phyloP scores from a whole-genome alignment of 2,329 filamentous ascomycete species.

The Epicoccum nigrum region DNA sequence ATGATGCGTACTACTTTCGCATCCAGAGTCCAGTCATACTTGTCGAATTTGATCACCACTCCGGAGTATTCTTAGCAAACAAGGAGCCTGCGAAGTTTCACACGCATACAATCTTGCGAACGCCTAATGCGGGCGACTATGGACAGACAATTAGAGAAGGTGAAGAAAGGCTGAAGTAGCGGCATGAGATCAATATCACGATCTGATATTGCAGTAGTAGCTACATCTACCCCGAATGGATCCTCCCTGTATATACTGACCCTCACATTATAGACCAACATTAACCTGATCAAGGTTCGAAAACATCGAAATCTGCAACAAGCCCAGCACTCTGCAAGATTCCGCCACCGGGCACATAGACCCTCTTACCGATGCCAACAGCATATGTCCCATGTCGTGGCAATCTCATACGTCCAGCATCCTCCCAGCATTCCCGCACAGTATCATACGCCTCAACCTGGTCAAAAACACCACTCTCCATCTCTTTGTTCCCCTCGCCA shows the following conservation, averaged over 20 bases:
- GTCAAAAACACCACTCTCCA: neutral
- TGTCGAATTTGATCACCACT: slow-evolving; percentile 81
- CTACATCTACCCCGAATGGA: no score
- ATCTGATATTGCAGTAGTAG: no score
- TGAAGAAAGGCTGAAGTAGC: slow-evolving; percentile 21
- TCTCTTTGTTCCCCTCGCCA: slow-evolving; percentile 9
- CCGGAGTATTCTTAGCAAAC: slow-evolving; percentile 77
- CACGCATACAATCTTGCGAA: slow-evolving; percentile 74
- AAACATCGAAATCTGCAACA: slow-evolving; percentile 28
- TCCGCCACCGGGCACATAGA: slow-evolving; percentile 37
- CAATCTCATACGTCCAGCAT: slow-evolving; percentile 23
- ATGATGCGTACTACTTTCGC: slow-evolving; percentile 77
- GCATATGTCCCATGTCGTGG: slow-evolving; percentile 36
- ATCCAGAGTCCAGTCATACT: slow-evolving; percentile 78
- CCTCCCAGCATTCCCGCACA: slow-evolving; percentile 24
- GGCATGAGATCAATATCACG: neutral
- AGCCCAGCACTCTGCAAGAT: slow-evolving; percentile 21
- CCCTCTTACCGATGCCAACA: slow-evolving; percentile 23
- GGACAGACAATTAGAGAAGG: slow-evolving; percentile 60
- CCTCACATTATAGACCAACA: no score
- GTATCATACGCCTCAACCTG: slow-evolving; percentile 9
- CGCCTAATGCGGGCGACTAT: slow-evolving; percentile 79
- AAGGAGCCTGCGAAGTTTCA: slow-evolving; percentile 77
- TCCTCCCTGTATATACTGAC: no score
- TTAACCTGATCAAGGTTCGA: slow-evolving; percentile 12